Base-by-base conservation (phyloP, 805 yeast species). In the Jamesozyma rosinii region DNA sequence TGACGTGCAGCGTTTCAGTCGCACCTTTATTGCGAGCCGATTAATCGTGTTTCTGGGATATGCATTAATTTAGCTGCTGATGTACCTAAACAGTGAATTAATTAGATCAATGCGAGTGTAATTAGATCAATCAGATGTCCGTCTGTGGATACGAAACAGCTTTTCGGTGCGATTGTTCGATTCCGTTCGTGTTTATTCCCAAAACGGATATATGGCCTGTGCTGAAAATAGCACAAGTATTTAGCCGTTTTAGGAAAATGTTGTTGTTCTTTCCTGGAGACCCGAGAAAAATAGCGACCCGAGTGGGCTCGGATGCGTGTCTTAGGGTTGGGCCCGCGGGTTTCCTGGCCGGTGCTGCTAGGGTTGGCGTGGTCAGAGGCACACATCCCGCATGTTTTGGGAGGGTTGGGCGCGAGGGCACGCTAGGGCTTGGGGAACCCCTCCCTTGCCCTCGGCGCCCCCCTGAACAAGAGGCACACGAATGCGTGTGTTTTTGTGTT, bases 181-280 rank as follows among this genome's bases (percentile, higher is more conserved):
- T 24, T 24, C 11, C 6, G 18, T 37, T 37, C 39, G 39, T 37
- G 39, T 37, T 37, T 24, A 26, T 37, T 22, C 39, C 39, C 22
- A 26, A 26, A n/a, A 15, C 8, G 39, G 39, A 13, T 17, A 37
- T n/a, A 37, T n/a, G 33, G 13, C 29, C 8, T 11, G 9, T 24
- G 29, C 37, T 18, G 13, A 15, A 35, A n/a, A 35, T 8, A 21
- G 14, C 29, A 24, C 10, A 5, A 13, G 14, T 35, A 13, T 24
- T 37, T 37, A 24, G 26, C 39, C 39, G 2, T 4, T 5, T 37
- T 26, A 6, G 39, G 39, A 37, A 24, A 37, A 24, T 15, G 8
- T 5, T 24, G 6, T 24, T 6, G 29, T 24, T 11, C 29, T n/a
- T n/a, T n/a, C n/a, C n/a, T n/a, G n/a, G n/a, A 24, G 11, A 24